These are phyloP conservation scores for Letharia columbiana DNA, from an alignment of 495 filamentous ascomycete genomes.

Conservation along the genomic window DNA sequence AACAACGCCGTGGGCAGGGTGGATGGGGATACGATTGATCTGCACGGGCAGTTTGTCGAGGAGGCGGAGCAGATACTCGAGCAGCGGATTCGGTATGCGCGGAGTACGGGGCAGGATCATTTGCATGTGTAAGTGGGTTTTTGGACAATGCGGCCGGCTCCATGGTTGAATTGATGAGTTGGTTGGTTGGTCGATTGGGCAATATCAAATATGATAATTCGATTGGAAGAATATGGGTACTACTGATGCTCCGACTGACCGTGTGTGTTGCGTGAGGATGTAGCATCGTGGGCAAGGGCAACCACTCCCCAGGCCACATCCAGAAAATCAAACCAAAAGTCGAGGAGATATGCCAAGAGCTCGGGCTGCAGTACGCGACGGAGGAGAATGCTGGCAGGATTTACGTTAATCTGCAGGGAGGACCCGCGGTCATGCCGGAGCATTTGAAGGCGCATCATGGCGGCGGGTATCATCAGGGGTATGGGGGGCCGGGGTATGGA, in stretches of 20 bases:
- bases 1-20: constrained; percentile 73
- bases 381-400: constrained; percentile 86
- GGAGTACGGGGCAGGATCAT: constrained; percentile 60
- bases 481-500: constrained; percentile 23
- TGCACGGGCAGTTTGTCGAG: constrained; percentile 88
- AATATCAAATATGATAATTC: too few species aligned
- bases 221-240: too few species aligned
- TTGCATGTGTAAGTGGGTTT: constrained; percentile 53
- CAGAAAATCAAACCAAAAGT: constrained; percentile 90
- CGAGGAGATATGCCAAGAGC: constrained; percentile 70
- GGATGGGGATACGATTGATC: constrained; percentile 74
- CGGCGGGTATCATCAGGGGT: constrained; percentile 32
- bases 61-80: constrained; percentile 88
- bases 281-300: constrained; percentile 88
- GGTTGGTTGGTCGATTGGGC: not conserved
- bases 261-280: not conserved
- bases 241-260: too few species aligned
- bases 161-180: too few species aligned
- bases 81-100: constrained; percentile 67
- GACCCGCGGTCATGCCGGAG: constrained; percentile 46
- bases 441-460: constrained; percentile 36
- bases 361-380: constrained; percentile 70
- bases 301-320: constrained; percentile 68
- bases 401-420: constrained; percentile 59
- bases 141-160: too few species aligned